Evolutionary conservation across 257 asterid species (phyloP).

Genomic region (Solanum paucissectum): DNA sequence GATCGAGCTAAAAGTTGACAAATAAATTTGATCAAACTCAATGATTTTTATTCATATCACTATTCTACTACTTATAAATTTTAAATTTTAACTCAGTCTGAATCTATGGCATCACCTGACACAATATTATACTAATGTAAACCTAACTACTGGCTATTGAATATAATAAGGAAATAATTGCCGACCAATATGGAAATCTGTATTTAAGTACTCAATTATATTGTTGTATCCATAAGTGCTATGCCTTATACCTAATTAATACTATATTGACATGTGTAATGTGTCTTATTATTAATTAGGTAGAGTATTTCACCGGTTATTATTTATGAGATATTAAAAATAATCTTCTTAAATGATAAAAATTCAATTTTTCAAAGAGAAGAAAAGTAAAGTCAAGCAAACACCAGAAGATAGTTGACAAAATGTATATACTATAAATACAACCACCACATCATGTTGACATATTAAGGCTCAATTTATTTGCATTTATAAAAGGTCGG

Average conservation of each 20-base stretch:
- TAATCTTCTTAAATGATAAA: not conserved
- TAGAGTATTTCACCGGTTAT: not conserved
- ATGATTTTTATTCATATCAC: no score
- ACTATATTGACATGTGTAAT: not conserved
- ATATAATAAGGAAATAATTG: not conserved
- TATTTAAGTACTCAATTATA: not conserved
- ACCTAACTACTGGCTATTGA: not conserved
- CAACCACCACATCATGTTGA: not conserved
- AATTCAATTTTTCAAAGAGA: not conserved
- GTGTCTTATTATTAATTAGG: not conserved
- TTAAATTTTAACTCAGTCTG: not conserved
- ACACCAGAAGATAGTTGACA: not conserved
- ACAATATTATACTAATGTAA: not conserved
- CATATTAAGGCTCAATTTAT: not conserved
- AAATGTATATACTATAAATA: not conserved
- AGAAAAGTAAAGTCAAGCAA: not conserved
- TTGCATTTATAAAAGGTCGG: not conserved
- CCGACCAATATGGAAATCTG: not conserved
- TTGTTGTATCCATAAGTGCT: not conserved
- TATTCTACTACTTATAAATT: not conserved
- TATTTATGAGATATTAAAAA: not conserved
- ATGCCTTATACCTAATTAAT: not conserved
- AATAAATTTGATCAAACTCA: no score
- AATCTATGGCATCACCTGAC: not conserved
- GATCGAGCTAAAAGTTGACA: no score